These are phyloP conservation scores for Aspergillus japonicus DNA, from an alignment of 2,329 filamentous ascomycete genomes.

Conservation along the genomic window DNA sequence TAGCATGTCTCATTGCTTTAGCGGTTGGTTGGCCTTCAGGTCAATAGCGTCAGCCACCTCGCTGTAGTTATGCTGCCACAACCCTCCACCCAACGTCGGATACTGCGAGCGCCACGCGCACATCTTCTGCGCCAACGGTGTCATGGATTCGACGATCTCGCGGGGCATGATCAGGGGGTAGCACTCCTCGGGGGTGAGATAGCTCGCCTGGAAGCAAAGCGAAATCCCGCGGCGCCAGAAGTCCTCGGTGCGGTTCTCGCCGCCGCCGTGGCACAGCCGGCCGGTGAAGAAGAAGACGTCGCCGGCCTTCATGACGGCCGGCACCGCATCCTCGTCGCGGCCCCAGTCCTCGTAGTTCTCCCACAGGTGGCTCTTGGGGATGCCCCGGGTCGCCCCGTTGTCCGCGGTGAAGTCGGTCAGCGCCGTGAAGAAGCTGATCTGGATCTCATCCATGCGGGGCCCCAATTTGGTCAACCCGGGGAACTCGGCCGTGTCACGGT, in stretches of 20 bases:
- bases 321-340: conserved; percentile 11
- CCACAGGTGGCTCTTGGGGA: conserved; percentile 5
- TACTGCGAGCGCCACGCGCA: not conserved
- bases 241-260: conserved; percentile 12
- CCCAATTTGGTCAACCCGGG: not conserved
- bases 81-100: not conserved
- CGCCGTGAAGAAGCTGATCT: conserved; percentile 18
- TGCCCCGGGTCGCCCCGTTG: conserved; percentile 6
- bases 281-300: conserved; percentile 16
- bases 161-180: not conserved
- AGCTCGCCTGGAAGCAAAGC: conserved; percentile 10
- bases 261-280: conserved; percentile 20
- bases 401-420: conserved; percentile 8
- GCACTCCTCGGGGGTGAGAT: conserved; percentile 19
- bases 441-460: conserved; percentile 3
- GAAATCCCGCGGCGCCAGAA: conserved; percentile 14
- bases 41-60: not conserved
- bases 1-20: too few species aligned
- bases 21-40: not conserved
- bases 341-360: conserved; percentile 2
- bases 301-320: conserved; percentile 19
- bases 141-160: not conserved
- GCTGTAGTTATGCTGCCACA: not conserved
- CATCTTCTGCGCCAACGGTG: not conserved
- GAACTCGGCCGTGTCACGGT: conserved; percentile 11